phyloP scores from a whole-genome alignment of 306 rosid species.

The Sindora glabra region DNA sequence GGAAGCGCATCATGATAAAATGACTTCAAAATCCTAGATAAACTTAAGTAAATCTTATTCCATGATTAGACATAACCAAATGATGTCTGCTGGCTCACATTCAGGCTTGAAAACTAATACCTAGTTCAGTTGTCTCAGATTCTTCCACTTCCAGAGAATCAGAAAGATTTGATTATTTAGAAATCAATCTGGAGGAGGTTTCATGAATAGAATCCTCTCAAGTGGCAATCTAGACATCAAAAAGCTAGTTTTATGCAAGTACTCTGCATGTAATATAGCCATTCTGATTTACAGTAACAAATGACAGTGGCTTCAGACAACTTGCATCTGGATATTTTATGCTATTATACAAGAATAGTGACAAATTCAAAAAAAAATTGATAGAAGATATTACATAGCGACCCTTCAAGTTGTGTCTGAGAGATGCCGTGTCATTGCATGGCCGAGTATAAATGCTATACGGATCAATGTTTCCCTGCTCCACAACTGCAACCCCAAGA shows the following conservation, averaged over 20 bases:
- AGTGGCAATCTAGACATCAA: neutral
- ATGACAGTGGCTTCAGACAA: too few species aligned
- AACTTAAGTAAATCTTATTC: too few species aligned
- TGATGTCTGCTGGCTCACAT: too few species aligned
- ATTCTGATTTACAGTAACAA: slow-evolving; percentile 10
- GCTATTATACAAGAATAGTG: neutral
- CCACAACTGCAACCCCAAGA: slow-evolving; percentile 40
- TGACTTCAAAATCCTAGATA: neutral
- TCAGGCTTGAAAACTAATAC: too few species aligned
- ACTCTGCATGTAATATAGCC: neutral
- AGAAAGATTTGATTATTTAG: neutral
- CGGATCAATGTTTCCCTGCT: slow-evolving; percentile 83
- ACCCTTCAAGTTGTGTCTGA: slow-evolving; percentile 52
- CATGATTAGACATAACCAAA: too few species aligned
- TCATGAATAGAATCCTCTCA: too few species aligned
- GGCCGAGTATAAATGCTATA: slow-evolving; percentile 78
- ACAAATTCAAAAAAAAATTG: neutral
- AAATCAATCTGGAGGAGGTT: too few species aligned
- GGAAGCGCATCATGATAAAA: neutral
- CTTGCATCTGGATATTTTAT: too few species aligned
- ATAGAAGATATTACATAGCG: slow-evolving; percentile 64
- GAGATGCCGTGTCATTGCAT: slow-evolving; percentile 51
- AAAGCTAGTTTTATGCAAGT: neutral
- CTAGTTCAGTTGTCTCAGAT: neutral
- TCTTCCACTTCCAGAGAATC: neutral